phyloP scores from a whole-genome alignment of 169 alveolate species.

The Cryptosporidium sp. region DNA sequence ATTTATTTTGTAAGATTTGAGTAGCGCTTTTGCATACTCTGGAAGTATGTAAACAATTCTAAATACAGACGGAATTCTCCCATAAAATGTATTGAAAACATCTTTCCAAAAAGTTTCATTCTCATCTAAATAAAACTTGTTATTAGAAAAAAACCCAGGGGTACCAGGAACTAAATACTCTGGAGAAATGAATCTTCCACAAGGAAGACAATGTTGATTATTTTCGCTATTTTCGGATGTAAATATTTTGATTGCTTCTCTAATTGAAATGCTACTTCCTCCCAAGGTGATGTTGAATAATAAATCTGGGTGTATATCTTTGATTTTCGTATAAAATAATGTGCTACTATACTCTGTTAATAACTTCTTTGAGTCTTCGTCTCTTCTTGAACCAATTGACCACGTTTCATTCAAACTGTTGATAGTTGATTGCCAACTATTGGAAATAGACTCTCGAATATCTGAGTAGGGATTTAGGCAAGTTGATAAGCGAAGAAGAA shows the following conservation, averaged over 20 bases:
- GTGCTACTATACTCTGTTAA: background rate
- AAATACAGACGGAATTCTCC: constrained; percentile 58
- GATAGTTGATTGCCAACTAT: background rate
- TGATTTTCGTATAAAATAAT: constrained; percentile 1
- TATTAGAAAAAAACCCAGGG: constrained; percentile 1
- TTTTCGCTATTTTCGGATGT: background rate
- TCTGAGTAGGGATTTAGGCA: constrained; percentile 27
- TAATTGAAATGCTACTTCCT: constrained; percentile 15
- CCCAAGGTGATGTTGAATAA: constrained; percentile 24
- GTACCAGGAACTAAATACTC: constrained; percentile 48
- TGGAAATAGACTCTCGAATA: constrained; percentile 34
- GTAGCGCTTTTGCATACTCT: constrained; percentile 42
- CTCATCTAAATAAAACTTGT: background rate
- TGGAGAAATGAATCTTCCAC: constrained; percentile 62
- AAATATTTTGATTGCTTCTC: constrained; percentile 32
- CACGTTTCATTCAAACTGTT: background rate
- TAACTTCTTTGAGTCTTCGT: too few species aligned
- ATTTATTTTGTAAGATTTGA: constrained; percentile 39
- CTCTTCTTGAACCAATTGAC: constrained; percentile 14
- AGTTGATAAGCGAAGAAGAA: constrained; percentile 44
- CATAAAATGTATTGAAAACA: constrained; percentile 43
- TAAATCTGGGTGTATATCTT: background rate
- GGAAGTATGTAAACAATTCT: constrained; percentile 40
- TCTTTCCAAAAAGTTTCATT: constrained; percentile 31
- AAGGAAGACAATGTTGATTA: constrained; percentile 21